Conservation (phyloP, 2,329 filamentous ascomycete genomes). For the Capronia americana region DNA sequence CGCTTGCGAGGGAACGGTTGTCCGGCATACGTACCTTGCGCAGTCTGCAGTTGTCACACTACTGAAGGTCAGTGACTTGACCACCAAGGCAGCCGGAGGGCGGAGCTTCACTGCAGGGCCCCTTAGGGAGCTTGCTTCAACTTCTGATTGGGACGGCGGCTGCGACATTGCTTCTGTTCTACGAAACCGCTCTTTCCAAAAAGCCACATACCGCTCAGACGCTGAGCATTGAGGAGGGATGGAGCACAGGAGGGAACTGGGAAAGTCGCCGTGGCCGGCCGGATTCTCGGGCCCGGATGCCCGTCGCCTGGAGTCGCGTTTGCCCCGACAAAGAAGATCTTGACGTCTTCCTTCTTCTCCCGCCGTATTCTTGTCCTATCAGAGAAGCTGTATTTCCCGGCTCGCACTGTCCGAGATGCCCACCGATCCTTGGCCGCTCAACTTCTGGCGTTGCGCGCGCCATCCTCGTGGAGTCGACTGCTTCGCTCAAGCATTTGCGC, state of each 20-base stretch:
- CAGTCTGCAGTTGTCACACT: constrained; percentile 4
- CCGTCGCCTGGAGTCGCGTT: background rate
- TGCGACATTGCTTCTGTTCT: background rate
- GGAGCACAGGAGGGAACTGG: background rate
- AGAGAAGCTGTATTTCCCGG: background rate
- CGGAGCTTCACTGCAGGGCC: constrained; percentile 17
- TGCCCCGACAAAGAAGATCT: background rate
- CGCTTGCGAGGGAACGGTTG: background rate
- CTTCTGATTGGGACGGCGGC: constrained; percentile 1
- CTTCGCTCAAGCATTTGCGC: background rate
- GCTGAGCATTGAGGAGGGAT: background rate
- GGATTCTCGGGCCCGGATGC: constrained; percentile 1
- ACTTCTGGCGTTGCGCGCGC: background rate
- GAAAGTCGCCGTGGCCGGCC: background rate
- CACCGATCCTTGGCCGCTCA: background rate
- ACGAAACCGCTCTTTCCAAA: background rate
- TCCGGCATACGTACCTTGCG: constrained; percentile 3
- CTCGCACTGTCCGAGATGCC: background rate
- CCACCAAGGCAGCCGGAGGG: background rate
- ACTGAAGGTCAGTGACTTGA: background rate
- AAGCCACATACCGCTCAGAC: background rate
- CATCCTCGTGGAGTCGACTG: background rate
- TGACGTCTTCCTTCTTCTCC: background rate
- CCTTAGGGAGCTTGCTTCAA: constrained; percentile 1
- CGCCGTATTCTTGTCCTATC: constrained; percentile 3